Conservation (phyloP, 768 basidiomycete species). For the Sistotremastrum niveocremeum region DNA sequence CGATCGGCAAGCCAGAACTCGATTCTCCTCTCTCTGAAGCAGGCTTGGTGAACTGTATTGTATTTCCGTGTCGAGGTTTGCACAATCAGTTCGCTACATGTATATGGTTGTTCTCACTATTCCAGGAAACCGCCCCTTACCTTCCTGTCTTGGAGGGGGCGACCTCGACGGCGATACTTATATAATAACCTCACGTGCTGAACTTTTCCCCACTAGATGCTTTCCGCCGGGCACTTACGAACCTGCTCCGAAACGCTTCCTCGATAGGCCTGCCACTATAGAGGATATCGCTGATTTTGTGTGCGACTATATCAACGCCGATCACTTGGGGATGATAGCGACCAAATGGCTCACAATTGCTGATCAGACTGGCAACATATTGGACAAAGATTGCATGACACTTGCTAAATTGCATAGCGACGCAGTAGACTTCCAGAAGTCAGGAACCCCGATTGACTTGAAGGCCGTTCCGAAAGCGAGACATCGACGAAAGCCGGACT, state of each 20-base stretch:
- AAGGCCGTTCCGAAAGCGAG: conserved; percentile 31
- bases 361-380: conserved; percentile 38
- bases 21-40: conserved; percentile 36
- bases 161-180: conserved; percentile 58
- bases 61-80: conserved; percentile 13
- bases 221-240: conserved; percentile 33
- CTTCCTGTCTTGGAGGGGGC: conserved; percentile 52
- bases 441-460: conserved; percentile 30
- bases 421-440: conserved; percentile 58
- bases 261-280: conserved; percentile 40
- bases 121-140: conserved; percentile 43
- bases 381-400: conserved; percentile 35
- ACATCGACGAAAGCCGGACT: conserved; percentile 36
- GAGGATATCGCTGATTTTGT: conserved; percentile 57
- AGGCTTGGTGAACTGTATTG: conserved; percentile 19
- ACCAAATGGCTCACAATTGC: conserved; percentile 54
- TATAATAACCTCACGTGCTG: conserved; percentile 19
- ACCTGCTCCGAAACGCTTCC: conserved; percentile 29
- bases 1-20: conserved; percentile 44
- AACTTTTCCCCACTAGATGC: conserved; percentile 12
- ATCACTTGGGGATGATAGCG: conserved; percentile 51
- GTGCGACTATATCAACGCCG: conserved; percentile 52
- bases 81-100: background rate
- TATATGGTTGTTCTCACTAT: conserved; percentile 50
- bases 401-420: conserved; percentile 46